Evolutionary conservation across 768 basidiomycete species (phyloP), one percentile per base, ranked within the genome.

Genomic region (Kockovaella imperatae): DNA sequence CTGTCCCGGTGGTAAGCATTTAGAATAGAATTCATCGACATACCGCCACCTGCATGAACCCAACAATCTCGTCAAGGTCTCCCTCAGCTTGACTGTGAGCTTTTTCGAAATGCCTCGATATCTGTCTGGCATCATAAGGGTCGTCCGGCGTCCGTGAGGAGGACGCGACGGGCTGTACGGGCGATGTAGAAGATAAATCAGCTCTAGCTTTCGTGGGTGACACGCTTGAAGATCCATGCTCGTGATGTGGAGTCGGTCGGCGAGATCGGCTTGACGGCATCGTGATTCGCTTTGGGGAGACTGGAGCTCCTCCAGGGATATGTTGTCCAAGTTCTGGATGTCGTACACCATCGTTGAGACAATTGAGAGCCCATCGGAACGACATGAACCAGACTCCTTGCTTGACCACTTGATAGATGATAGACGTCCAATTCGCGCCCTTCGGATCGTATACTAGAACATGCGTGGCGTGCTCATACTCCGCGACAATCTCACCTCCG

Each of bases 391-490:
- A 56, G 4, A 60, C 45, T 2, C 58, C 58, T 3, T 28, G 20
- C 11, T 40, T 18, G 13, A 45, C 39, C 3, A 52, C 34, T 8
- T 25, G 26, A n/a, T 42, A 21, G 5, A 61, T 46, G 15, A 57
- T 54, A 13, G 42, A 28, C 14, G 42, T 32, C 59, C 59, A 56
- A 17, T 42, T 29, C 14, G 26, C 35, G 5, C 44, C 13, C 15
- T 49, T 51, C 43, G 53, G 52, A 13, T 51, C 39, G 24, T 57
- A 46, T 13, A 61, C 42, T 17, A 57, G 35, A 14, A 61, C 59
- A 40, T 61, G 59, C 4, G 56, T 57, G 7, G 59, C 50, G 3
- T 52, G 47, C 17, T 20, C 11, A 32, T 54, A 54, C 5, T 47
- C 39, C 7, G 56, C 31, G 15, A 31, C 26, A 8, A 61, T 30